Evolutionary conservation across 2,329 filamentous ascomycete species (phyloP), one percentile per base, ranked within the genome.

Genomic region (Epichloe baconii): DNA sequence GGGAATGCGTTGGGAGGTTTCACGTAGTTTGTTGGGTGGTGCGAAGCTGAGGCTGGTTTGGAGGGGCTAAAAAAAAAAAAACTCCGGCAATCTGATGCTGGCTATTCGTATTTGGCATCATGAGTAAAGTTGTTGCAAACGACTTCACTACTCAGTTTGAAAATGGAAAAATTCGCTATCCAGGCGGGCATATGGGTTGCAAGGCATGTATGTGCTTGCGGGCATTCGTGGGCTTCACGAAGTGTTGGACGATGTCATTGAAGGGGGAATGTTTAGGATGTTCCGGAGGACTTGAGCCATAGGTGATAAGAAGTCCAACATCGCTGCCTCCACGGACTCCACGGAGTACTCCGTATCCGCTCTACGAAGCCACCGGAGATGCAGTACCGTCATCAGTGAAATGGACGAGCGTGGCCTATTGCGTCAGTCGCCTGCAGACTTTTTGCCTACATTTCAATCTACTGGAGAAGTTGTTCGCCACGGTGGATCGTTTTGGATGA

Each of bases 361-460:
- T 31, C 8, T 10, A 31, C 26, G 10, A 31, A 3, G 8, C 26
- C 26, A 31, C 26, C 26, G 23, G 23, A 26, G 23, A 26, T 8
- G 7, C 7, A 26, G 23, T 26, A 26, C 6, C 23, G 7, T 26
- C 23, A 26, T 26, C 23, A 8, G 23, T 26, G 23, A 26, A 26
- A 8, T 26, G 26, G 26, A 26, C 26, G 26, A 26, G 26, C 26
- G 26, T 8, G 26, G 26, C 26, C 26, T 21, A 37, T 53, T 55
- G 54, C 52, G 54, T 55, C 54, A 55, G 49, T 41, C 19, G 4
- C 11, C 38, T 26, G 54, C 47, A 52, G 49, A 49, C 52, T 52
- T 52, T 23, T 23, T 23, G 23, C 23, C 23, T 23, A 7, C 23
- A 23, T 23, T 23, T 23, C 23, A 23, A 23, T 23, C 23, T 47